Base-by-base conservation (phyloP, 192 early-diverging fungal genomes). In the Physocladia obscura region DNA sequence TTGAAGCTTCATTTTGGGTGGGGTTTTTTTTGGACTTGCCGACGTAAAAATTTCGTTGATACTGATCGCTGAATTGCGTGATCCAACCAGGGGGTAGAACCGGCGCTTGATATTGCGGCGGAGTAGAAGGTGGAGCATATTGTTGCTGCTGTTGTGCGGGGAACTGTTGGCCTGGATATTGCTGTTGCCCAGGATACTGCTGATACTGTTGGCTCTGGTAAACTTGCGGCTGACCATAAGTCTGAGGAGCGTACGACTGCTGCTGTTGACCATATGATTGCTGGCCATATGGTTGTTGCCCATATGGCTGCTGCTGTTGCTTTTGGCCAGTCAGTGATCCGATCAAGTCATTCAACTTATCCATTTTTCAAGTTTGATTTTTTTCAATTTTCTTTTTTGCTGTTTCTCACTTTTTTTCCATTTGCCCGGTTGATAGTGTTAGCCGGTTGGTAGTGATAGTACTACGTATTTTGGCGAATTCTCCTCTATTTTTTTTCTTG, bases 51-150 rank as follows among this genome's bases (percentile, higher is more conserved):
- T 78, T 57, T 5, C 73, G 50, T 8, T 75, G 36, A 59, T 78
- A 70, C 24, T 67, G 38, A 8, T 6, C 3, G 30, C 50, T 47
- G 27, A 27, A 74, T 47, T 78, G 77, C 6, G 62, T 55, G 29
- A 72, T 71, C 77, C 77, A 78, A 21, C 73, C 73, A 8, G 73
- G 77, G 3, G 77, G 77, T 2, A 77, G 69, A 15, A 40, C 34
- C 13, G 21, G 48, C 2, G 17, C 4, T 21, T 30, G 44, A 15
- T 4, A n/a, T 35, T 27, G 26, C n/a, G 57, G 32, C 13, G 24
- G 62, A 4, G 44, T 15, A 8, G 49, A 2, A 4, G 44, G 62
- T 2, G 35, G 60, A 5, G 11, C 22, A 27, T 17, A 38, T 13
- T 15, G 6, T 17, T 38, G 60, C n/a, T 62, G 60, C 17, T n/a